phyloP scores from a whole-genome alignment of 495 filamentous ascomycete species.

The Daldinia decipiens region DNA sequence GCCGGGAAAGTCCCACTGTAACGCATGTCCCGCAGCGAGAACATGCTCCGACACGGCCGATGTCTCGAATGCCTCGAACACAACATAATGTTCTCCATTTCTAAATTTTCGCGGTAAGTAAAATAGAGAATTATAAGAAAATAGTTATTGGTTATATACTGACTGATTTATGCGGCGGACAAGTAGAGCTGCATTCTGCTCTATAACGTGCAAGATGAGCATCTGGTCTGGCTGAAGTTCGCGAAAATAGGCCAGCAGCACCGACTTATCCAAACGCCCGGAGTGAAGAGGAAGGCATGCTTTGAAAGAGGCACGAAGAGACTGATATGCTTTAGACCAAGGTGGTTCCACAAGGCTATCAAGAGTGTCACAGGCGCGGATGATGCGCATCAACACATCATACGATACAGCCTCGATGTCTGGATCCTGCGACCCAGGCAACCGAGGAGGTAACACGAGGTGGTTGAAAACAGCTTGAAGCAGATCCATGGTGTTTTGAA shows the following conservation, averaged over 20 bases:
- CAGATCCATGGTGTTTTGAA: constrained; percentile 15
- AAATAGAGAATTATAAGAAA: not conserved
- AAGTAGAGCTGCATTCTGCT: constrained; percentile 67
- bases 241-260: constrained; percentile 50
- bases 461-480: constrained; percentile 53
- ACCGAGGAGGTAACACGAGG: constrained; percentile 57
- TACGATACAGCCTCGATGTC: constrained; percentile 53
- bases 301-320: constrained; percentile 49
- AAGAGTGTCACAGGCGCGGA: constrained; percentile 47
- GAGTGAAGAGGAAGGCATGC: constrained; percentile 49
- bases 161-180: constrained; percentile 55
- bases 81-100: constrained; percentile 32
- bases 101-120: constrained; percentile 13
- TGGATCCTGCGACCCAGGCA: constrained; percentile 57
- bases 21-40: constrained; percentile 46
- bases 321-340: constrained; percentile 45
- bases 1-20: constrained; percentile 57
- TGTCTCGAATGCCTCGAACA: constrained; percentile 67
- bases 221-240: constrained; percentile 45
- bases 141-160: constrained; percentile 38
- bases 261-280: constrained; percentile 51
- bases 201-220: constrained; percentile 60
- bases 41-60: constrained; percentile 61
- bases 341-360: constrained; percentile 31
- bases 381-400: constrained; percentile 50